Evolutionary conservation across 202 grass and related monocot genomes (phyloP), one percentile per base, ranked within the genome.

Genomic region (Carex arenaria): DNA sequence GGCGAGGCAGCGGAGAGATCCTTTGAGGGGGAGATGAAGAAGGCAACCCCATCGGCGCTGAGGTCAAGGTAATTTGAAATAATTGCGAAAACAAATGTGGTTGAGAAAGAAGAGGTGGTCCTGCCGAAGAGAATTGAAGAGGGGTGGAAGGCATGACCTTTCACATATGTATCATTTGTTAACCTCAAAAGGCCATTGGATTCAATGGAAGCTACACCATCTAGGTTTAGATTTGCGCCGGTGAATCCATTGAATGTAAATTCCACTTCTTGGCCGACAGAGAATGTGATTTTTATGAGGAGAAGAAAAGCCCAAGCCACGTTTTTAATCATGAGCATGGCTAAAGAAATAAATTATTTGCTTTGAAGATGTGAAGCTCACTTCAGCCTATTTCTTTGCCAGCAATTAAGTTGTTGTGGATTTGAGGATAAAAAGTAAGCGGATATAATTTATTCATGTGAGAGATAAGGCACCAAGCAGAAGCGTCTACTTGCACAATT

Each of bases 51-150:
- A 55, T 91, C 87, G 62, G 89, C 90, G 67, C 89, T 84, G 5
- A 93, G 59, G 13, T 76, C 81, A 22, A 17, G 3, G 53, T 93
- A 83, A 1, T 79, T 2, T 0, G 94, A 80, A 20, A 93, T 69
- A 80, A 93, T 93, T 52, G 80, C 91, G 43, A 97, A 97, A 15
- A 90, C 89, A 74, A 90, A 97, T 10, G 94, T 90, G 15, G 91
- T 82, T 54, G 94, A 97, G 87, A 97, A 97, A 78, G 94, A 97
- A 0, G 83, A 61, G 13, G 54, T 30, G 8, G 30, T 10, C 8
- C 61, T 38, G 22, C 63, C 61, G 79, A 93, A 82, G 40, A 19
- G 47, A 64, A 97, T 17, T 17, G 87, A 68, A 40, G 84, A 36
- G 19, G 83, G 88, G 73, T 92, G 82, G 11, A 97, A 20, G 13